Percentiles rank a stretch among this genome's conserved stretches.
Evolutionary conservation across 2,329 filamentous ascomycete species (phyloP).

Genomic region (Fusarium coffeatum): DNA sequence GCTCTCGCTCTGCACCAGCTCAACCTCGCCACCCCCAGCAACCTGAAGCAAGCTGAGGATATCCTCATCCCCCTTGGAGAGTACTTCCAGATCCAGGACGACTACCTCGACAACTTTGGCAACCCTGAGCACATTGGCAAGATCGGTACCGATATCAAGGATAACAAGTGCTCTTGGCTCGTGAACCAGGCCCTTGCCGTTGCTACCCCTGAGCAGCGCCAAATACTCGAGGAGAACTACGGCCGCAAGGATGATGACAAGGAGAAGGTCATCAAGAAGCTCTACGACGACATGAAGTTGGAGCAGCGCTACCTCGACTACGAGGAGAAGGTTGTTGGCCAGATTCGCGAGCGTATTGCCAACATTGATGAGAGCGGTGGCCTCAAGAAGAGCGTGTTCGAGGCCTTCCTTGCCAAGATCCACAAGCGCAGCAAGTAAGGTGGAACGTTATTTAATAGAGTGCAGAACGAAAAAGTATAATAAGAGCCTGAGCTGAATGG

Average conservation of each 20-base stretch:
- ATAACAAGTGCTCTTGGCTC: conserved; percentile 99
- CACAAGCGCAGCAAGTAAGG: conserved; percentile 95
- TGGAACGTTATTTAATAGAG: neutral
- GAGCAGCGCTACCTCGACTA: conserved; percentile 87
- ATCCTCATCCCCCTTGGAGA: conserved; percentile 97
- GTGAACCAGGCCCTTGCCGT: conserved; percentile 92
- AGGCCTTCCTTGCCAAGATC: conserved; percentile 93
- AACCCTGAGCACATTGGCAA: conserved; percentile 94
- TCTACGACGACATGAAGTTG: conserved; percentile 87
- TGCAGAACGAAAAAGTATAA: conserved; percentile 12
- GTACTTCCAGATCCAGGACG: conserved; percentile 99
- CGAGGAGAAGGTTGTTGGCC: conserved; percentile 86
- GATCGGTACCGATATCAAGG: conserved; percentile 98
- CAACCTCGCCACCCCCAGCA: conserved; percentile 84
- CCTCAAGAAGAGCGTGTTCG: conserved; percentile 90
- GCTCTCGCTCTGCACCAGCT: conserved; percentile 89
- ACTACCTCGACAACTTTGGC: conserved; percentile 98
- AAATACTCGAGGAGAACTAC: conserved; percentile 91
- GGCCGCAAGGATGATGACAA: conserved; percentile 87
- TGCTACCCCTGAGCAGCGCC: conserved; percentile 85
- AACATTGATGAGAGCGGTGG: conserved; percentile 87
- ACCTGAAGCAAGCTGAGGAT: conserved; percentile 87
- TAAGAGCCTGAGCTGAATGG: neutral
- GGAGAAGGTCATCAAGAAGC: conserved; percentile 87
- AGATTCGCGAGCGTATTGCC: conserved; percentile 80